Base-by-base conservation (phyloP, 1,284 basidiomycete species). In the Pseudozyma tsukubaensis region DNA sequence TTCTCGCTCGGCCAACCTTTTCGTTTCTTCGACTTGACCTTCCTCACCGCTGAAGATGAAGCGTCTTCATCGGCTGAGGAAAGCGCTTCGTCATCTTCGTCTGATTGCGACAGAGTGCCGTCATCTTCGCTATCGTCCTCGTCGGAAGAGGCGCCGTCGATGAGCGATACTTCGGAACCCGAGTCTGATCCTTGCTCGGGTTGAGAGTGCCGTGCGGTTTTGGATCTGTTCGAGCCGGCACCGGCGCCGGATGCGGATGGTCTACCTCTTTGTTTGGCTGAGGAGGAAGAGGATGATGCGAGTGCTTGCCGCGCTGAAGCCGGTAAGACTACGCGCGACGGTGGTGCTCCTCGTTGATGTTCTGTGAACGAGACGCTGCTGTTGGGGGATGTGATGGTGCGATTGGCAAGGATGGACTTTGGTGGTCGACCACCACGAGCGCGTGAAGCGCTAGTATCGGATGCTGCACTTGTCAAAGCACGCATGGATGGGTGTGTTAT, bases 1-100 rank as follows among this genome's bases (percentile, higher is more conserved):
- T 24, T 49, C 48, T 61, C 58, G 44, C 52, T 63, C 4, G 76
- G 76, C 75, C 70, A 65, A 7, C 55, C 44, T 51, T 69, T 71
- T 5, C 59, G 52, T 43, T 62, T 60, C 37, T 69, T 69, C 10
- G 39, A 35, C 29, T 56, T 58, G 45, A 43, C 9, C 6, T 21
- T 18, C 21, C 50, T 19, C n/a, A 14, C 3, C 11, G 14, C 11
- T 3, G 18, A 19, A 2, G 8, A 36, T 8, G 49, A 29, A 8
- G 45, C n/a, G 19, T 47, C 50, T 29, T 63, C 64, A 42, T 63
- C 61, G 19, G 50, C 65, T 0, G 62, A 67, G 0, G 64, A 74
- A 8, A 59, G 12, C 4, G 16, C 32, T 6, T 19, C 59, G 9
- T 59, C 58, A 1, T 57, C 59, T 1, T 64, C 65, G 12, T 42